Evolutionary conservation across 2,329 filamentous ascomycete species (phyloP).

Genomic region (Monosporascus sp.): DNA sequence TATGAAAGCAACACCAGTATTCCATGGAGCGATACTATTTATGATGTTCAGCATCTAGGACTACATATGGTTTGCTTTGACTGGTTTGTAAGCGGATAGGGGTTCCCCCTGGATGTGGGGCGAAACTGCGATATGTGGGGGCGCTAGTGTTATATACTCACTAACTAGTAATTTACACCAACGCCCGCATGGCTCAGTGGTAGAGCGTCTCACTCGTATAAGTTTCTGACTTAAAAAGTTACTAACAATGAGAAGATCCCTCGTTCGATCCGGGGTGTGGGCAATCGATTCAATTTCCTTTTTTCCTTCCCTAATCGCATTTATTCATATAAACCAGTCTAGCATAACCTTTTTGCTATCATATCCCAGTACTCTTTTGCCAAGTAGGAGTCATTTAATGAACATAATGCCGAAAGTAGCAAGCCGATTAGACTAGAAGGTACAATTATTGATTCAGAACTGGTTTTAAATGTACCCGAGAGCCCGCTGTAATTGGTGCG

Average conservation of each 20-base stretch:
- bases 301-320: neutral
- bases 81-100: neutral
- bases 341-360: no score
- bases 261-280: slow-evolving; percentile 1
- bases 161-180: neutral
- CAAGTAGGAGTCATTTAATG: no score
- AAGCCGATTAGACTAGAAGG: no score
- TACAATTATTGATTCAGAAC: no score
- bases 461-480: no score
- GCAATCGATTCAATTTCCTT: neutral
- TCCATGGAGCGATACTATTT: no score
- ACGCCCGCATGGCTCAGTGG: neutral
- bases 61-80: no score
- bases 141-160: neutral
- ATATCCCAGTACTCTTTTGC: no score
- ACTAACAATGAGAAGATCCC: neutral
- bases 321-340: neutral
- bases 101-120: neutral
- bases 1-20: no score
- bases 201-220: neutral
- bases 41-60: no score
- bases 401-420: no score
- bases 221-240: neutral
- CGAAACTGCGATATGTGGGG: neutral
- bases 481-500: no score